Evolutionary conservation across 495 filamentous ascomycete species (phyloP).

Genomic region (Aspergillus olivimuriae): DNA sequence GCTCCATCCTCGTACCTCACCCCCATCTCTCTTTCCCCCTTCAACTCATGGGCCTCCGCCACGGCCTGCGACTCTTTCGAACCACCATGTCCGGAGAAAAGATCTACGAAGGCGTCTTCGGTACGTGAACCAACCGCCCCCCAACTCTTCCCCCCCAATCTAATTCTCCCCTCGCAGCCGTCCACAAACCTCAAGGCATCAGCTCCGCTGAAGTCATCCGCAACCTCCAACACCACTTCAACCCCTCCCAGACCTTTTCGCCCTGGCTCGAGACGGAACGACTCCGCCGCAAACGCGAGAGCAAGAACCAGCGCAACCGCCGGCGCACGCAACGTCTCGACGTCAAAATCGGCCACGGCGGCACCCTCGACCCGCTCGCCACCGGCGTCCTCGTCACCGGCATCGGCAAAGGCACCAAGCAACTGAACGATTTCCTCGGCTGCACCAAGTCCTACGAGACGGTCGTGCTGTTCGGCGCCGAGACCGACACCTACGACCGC

Average conservation of each 20-base stretch:
- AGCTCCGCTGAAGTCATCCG: constrained; percentile 86
- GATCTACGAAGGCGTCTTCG: constrained; percentile 70
- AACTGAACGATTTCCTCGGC: constrained; percentile 63
- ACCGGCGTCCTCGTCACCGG: constrained; percentile 88
- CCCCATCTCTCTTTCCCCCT: background rate
- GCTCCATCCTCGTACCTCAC: background rate
- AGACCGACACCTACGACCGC: constrained; percentile 87
- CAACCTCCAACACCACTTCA: constrained; percentile 73
- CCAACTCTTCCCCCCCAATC: constrained; percentile 1
- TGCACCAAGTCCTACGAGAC: constrained; percentile 94
- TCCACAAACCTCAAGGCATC: constrained; percentile 84
- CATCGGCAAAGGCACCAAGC: constrained; percentile 82
- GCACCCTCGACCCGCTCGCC: constrained; percentile 90
- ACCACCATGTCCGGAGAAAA: constrained; percentile 52
- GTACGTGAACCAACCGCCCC: constrained; percentile 29
- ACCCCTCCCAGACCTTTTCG: constrained; percentile 67
- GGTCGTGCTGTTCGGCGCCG: constrained; percentile 81
- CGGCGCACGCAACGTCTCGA: constrained; percentile 50
- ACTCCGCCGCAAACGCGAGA: constrained; percentile 43
- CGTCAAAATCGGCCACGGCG: constrained; percentile 95
- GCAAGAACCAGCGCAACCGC: constrained; percentile 46
- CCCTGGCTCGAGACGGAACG: constrained; percentile 63
- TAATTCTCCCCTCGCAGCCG: constrained; percentile 45
- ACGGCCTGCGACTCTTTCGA: constrained; percentile 27
- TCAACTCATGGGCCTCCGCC: constrained; percentile 28